Evolutionary conservation across 352 stramenopile species (phyloP), one percentile per base, ranked within the genome.

Genomic region (Globisporangium nagaii): DNA sequence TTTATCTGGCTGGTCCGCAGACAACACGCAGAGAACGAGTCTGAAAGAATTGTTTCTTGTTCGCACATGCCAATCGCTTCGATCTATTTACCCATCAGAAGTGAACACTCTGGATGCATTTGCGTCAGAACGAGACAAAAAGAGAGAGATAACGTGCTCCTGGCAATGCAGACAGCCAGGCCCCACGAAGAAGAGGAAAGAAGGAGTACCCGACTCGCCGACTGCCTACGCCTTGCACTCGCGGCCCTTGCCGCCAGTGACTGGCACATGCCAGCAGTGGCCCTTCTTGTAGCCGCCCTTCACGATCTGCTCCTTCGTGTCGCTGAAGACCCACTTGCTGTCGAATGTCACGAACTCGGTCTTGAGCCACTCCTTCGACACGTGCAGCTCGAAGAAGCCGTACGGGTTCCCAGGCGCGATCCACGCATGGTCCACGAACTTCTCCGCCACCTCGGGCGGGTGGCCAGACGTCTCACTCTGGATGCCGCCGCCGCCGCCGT

Each of bases 271-370:
- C 82, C 82, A 95, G 75, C 84, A 95, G 69, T 95, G 83, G 25
- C 73, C 75, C 58, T 86, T 88, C 59, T 89, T 75, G 56, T 82
- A 84, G 30, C 82, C 84, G n/a, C 84, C 84, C 41, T 73, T 71
- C 41, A 88, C 78, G 40, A 90, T 91, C 61, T 90, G 63, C 12
- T 78, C 66, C 63, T 88, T 82, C 20, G 76, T 71, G 25, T 85
- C 73, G 53, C 81, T 91, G 60, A 91, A 95, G 13, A 75, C 74
- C 83, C 85, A 95, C 30, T 62, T 60, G 46, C 84, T 68, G 56
- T 93, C 83, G 46, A 93, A 92, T 12, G 85, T 93, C 32, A 90
- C 75, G 35, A 91, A 95, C 65, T 95, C 65, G 1, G 84, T 85
- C 56, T 76, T 81, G 34, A 92, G 69, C 85, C 85, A 95, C 35